Evolutionary conservation across 2,329 filamentous ascomycete genomes (phyloP).

Genomic region (Alternaria sp.): DNA sequence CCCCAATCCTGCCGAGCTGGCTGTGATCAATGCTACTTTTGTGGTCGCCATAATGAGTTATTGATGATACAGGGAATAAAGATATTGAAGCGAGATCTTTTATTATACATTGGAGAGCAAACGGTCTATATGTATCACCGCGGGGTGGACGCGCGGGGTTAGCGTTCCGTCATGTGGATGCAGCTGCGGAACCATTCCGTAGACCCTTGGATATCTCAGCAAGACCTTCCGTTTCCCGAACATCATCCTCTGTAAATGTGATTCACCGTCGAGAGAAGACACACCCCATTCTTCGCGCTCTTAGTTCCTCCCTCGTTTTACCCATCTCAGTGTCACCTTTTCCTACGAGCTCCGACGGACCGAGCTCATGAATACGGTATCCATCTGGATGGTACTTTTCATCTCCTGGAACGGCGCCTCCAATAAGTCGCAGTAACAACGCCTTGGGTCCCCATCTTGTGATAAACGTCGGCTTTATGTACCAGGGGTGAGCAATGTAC

Average conservation of each 20-base stretch:
- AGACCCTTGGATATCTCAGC: background rate
- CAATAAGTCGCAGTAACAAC: slow-evolving; percentile 4
- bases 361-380: too few species aligned
- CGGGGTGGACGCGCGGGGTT: slow-evolving; percentile 11
- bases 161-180: slow-evolving; percentile 4
- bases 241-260: background rate
- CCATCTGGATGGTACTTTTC: too few species aligned
- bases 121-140: background rate
- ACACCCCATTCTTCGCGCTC: background rate
- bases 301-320: background rate
- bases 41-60: slow-evolving; percentile 44
- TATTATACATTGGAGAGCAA: background rate
- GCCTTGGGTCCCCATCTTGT: slow-evolving; percentile 23
- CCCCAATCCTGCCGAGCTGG: slow-evolving; percentile 59
- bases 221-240: background rate
- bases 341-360: too few species aligned
- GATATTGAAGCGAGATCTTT: background rate
- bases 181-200: slow-evolving; percentile 11
- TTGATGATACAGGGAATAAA: background rate
- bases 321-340: too few species aligned
- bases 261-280: background rate
- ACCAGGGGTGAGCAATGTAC: slow-evolving; percentile 44
- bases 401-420: too few species aligned
- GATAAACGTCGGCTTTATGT: slow-evolving; percentile 33
- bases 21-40: slow-evolving; percentile 59